These are phyloP conservation scores for Fusarium cicatricum DNA, from an alignment of 2,329 filamentous ascomycete species.

Conservation along the genomic window DNA sequence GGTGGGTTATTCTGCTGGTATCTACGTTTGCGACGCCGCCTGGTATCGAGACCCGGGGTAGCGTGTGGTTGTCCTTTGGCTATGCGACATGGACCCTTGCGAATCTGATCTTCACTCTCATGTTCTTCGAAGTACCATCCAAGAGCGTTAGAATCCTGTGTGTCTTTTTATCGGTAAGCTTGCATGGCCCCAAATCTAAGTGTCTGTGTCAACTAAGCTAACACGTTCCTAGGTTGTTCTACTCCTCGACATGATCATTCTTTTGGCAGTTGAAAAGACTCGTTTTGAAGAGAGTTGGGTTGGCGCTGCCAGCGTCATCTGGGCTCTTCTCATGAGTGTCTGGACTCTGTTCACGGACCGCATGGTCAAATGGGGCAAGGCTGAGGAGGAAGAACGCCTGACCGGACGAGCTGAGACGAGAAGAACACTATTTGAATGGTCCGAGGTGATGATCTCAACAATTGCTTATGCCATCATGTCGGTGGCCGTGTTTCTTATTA, in stretches of 20 bases:
- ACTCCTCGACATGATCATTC: slow-evolving; percentile 76
- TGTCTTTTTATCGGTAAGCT: slow-evolving; percentile 64
- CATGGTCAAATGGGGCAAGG: slow-evolving; percentile 89
- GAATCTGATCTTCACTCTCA: slow-evolving; percentile 76
- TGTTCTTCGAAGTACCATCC: slow-evolving; percentile 90
- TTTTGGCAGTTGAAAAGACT: slow-evolving; percentile 76
- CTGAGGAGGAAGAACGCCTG: slow-evolving; percentile 89
- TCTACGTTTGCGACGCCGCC: slow-evolving; percentile 92
- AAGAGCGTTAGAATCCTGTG: slow-evolving; percentile 79
- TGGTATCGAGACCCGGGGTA: slow-evolving; percentile 83
- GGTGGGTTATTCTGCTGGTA: slow-evolving; percentile 92
- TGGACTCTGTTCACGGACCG: slow-evolving; percentile 84
- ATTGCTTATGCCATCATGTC: slow-evolving; percentile 75
- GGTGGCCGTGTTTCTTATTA: slow-evolving; percentile 76
- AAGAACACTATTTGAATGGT: slow-evolving; percentile 84
- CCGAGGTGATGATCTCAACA: slow-evolving; percentile 78
- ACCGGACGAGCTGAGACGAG: slow-evolving; percentile 89
- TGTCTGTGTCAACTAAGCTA: slow-evolving; percentile 31
- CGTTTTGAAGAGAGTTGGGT: slow-evolving; percentile 90
- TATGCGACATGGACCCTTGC: slow-evolving; percentile 82
- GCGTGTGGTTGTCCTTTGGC: slow-evolving; percentile 89
- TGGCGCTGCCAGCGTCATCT: slow-evolving; percentile 84
- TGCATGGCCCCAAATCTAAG: neutral
- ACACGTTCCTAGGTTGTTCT: slow-evolving; percentile 43
- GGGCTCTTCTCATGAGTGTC: slow-evolving; percentile 78